Evolutionary conservation across 495 filamentous ascomycete genomes (phyloP).

Genomic region (Penicillium chermesinum): DNA sequence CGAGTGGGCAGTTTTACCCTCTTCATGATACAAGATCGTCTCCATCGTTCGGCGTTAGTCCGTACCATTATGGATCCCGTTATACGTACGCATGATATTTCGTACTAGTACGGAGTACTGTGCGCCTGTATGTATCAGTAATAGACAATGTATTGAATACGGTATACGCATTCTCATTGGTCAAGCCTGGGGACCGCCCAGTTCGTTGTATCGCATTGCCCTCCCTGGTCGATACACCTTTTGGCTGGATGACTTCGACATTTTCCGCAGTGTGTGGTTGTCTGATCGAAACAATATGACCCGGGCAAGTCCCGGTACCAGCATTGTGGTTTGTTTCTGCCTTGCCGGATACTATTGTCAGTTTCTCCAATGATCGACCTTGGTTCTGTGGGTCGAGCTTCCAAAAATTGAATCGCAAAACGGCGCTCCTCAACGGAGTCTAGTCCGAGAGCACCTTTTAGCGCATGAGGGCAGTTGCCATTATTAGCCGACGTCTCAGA

Average conservation of each 20-base stretch:
- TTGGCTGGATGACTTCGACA: no score
- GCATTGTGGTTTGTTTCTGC: background rate
- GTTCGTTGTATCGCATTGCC: no score
- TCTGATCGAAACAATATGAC: no score
- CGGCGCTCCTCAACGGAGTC: background rate
- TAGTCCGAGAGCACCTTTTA: background rate
- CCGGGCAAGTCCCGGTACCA: no score
- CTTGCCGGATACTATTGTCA: constrained; percentile 1
- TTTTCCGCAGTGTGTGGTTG: no score
- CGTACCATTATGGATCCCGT: no score
- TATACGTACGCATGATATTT: background rate
- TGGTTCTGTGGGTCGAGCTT: constrained; percentile 9
- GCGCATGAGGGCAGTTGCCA: background rate
- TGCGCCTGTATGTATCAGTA: no score
- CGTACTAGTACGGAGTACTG: no score
- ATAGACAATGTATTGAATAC: no score
- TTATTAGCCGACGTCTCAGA: no score
- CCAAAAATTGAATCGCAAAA: background rate
- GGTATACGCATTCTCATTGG: background rate
- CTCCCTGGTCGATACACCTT: no score
- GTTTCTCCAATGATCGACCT: constrained; percentile 7
- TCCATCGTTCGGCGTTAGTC: background rate
- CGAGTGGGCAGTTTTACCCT: background rate
- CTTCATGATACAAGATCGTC: background rate
- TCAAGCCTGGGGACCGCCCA: no score